Evolutionary conservation across 352 stramenopile species (phyloP).

Genomic region (Phytopythium chamaehyphon): DNA sequence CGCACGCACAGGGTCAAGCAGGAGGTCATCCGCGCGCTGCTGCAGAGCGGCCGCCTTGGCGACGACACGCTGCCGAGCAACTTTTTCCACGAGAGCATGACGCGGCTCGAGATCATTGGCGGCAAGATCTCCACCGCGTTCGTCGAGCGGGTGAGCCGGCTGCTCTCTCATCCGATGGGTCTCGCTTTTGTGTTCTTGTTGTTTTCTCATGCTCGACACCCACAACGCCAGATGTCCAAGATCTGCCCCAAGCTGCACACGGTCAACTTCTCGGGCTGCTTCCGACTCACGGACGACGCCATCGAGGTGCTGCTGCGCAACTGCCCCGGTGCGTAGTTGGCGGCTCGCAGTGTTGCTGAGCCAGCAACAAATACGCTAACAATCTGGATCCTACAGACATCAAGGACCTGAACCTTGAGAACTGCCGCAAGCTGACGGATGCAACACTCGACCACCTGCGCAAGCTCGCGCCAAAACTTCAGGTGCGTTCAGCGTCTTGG

Average conservation of each 20-base stretch:
- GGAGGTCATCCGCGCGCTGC: constrained; percentile 76
- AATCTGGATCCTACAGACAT: constrained; percentile 41
- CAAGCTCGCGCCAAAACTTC: constrained; percentile 74
- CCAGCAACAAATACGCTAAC: neutral
- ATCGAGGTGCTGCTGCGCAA: constrained; percentile 78
- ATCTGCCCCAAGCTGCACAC: constrained; percentile 83
- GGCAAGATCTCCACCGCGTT: constrained; percentile 83
- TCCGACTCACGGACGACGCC: constrained; percentile 83
- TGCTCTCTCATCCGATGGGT: neutral
- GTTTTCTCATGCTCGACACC: neutral
- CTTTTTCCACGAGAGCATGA: constrained; percentile 88
- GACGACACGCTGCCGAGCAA: constrained; percentile 77
- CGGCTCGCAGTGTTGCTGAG: neutral
- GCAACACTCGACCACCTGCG: constrained; percentile 68
- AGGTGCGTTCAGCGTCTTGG: constrained; percentile 29
- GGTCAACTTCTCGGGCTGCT: constrained; percentile 86
- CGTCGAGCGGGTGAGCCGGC: constrained; percentile 42
- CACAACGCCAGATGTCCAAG: constrained; percentile 44
- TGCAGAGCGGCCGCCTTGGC: constrained; percentile 64
- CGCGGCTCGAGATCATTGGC: constrained; percentile 78
- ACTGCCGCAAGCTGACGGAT: constrained; percentile 88
- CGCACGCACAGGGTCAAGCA: constrained; percentile 86
- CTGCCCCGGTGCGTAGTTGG: constrained; percentile 50
- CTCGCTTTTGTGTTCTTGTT: neutral
- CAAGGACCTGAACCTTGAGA: constrained; percentile 87